Conservation (phyloP, 163 green algal genomes). For the Coccomyxa subellipsoidea region DNA sequence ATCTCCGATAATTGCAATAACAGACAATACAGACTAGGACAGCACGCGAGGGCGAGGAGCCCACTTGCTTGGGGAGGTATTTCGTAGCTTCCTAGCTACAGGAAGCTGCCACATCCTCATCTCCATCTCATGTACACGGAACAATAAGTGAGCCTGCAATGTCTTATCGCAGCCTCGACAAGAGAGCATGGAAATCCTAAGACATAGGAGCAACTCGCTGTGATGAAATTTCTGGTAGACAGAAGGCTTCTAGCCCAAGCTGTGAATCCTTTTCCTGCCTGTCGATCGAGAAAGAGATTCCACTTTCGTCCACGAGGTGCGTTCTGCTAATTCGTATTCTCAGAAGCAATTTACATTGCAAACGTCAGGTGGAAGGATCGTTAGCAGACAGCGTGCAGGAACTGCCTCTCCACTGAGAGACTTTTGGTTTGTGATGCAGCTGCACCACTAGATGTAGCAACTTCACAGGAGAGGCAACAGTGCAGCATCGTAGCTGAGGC, state of each 20-base stretch:
- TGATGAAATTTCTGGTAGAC: not conserved
- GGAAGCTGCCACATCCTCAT: not conserved
- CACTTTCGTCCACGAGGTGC: not conserved
- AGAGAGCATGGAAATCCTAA: not conserved
- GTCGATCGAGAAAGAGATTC: not conserved
- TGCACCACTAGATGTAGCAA: not conserved
- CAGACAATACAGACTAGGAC: too few species aligned
- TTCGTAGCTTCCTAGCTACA: not conserved
- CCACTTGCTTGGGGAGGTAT: too few species aligned
- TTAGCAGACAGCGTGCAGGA: too few species aligned
- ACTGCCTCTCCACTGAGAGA: too few species aligned
- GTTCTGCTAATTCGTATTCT: too few species aligned
- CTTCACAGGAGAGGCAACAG: not conserved
- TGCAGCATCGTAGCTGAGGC: not conserved
- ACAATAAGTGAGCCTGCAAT: too few species aligned
- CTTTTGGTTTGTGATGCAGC: not conserved
- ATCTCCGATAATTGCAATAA: too few species aligned
- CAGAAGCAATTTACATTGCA: too few species aligned
- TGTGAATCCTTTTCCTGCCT: not conserved
- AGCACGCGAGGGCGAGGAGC: too few species aligned
- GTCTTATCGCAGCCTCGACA: too few species aligned
- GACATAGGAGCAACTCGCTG: not conserved
- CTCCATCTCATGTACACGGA: too few species aligned
- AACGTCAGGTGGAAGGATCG: too few species aligned
- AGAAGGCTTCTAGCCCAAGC: not conserved